Conservation (phyloP, 306 rosid species). For the Gastrolobium bilobum region DNA sequence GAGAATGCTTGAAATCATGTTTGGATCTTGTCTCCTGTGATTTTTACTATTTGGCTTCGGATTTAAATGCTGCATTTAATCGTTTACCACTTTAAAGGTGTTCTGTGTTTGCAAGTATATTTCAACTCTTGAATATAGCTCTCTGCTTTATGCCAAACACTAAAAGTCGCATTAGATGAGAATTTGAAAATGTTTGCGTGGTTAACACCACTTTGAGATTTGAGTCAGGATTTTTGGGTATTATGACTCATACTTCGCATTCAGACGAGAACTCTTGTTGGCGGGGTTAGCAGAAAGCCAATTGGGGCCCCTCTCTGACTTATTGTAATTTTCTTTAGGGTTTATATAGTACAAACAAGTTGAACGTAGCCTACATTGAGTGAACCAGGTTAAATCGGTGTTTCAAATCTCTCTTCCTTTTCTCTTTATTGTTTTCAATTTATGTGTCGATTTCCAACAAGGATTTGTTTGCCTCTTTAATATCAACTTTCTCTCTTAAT, state of each 20-base stretch:
- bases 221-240: not conserved
- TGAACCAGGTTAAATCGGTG: too few species aligned
- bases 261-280: too few species aligned
- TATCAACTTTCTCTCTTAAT: not conserved
- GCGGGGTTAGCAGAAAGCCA: too few species aligned
- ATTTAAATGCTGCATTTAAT: not conserved
- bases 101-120: not conserved
- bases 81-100: not conserved
- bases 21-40: not conserved
- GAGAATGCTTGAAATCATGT: constrained; percentile 19
- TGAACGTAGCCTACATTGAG: too few species aligned
- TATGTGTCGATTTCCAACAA: too few species aligned
- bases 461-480: too few species aligned
- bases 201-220: not conserved
- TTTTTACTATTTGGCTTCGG: constrained; percentile 4
- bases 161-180: not conserved
- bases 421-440: too few species aligned
- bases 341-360: too few species aligned
- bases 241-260: not conserved
- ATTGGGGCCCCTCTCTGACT: too few species aligned
- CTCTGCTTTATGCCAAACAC: constrained; percentile 6
- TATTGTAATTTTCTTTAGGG: too few species aligned
- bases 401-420: too few species aligned
- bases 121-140: constrained; percentile 7
- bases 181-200: not conserved